Conservation (phyloP, 2,329 filamentous ascomycete species). For the Falciphora oryzae region DNA sequence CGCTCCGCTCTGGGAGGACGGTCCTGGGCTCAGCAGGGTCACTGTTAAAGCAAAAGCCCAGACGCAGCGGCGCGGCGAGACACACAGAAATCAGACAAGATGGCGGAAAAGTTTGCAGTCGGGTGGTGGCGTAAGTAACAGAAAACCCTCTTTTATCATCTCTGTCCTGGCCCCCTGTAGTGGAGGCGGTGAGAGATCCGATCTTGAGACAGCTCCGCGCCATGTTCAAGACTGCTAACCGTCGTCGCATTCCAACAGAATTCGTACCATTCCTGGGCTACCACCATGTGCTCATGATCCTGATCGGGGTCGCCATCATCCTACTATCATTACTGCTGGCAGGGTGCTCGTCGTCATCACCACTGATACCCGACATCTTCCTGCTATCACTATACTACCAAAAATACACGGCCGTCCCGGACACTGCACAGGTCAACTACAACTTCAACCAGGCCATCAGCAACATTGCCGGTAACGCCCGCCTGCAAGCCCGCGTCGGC, state of each 20-base stretch:
- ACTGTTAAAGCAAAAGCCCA: constrained; percentile 5
- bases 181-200: background rate
- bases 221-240: background rate
- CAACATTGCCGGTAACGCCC: constrained; percentile 81
- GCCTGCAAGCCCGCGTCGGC: constrained; percentile 84
- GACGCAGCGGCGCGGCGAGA: constrained; percentile 4
- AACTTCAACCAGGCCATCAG: constrained; percentile 78
- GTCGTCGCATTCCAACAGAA: constrained; percentile 32
- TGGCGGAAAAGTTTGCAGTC: constrained; percentile 24
- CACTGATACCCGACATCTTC: constrained; percentile 92
- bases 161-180: background rate
- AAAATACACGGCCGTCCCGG: constrained; percentile 73
- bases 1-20: constrained; percentile 21
- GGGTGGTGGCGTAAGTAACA: constrained; percentile 44
- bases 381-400: constrained; percentile 97
- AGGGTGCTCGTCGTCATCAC: constrained; percentile 94
- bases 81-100: constrained; percentile 3
- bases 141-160: background rate
- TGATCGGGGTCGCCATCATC: constrained; percentile 91
- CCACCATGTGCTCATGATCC: constrained; percentile 91
- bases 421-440: constrained; percentile 85
- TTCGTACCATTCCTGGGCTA: constrained; percentile 66
- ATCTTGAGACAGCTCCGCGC: background rate
- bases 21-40: constrained; percentile 17
- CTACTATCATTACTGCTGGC: constrained; percentile 87